These are phyloP conservation scores for Erythrobasidium hasegawianum DNA, from an alignment of 1,284 basidiomycete species.

Conservation along the genomic window DNA sequence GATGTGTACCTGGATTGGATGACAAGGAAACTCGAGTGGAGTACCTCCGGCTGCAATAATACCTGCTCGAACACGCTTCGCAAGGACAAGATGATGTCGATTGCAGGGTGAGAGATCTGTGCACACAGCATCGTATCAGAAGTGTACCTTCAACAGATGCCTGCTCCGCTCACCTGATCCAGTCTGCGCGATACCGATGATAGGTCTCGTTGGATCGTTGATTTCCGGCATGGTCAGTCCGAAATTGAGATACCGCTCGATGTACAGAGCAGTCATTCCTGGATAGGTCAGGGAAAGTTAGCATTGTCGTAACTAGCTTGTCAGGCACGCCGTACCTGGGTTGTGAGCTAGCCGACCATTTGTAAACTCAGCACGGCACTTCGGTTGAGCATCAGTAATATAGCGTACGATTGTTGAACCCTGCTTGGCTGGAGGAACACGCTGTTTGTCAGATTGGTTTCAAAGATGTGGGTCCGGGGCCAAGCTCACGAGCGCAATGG, in stretches of 20 bases:
- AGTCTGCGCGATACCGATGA: constrained; percentile 35
- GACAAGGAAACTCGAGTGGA: constrained; percentile 51
- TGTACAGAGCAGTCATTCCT: constrained; percentile 38
- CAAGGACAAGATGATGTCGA: constrained; percentile 49
- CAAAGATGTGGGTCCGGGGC: neutral
- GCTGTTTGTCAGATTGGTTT: neutral
- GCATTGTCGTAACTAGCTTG: neutral
- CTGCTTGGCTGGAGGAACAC: constrained; percentile 13
- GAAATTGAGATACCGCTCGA: constrained; percentile 50
- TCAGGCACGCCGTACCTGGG: constrained; percentile 11
- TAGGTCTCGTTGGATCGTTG: constrained; percentile 34
- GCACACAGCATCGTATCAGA: too few species aligned
- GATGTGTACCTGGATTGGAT: constrained; percentile 47
- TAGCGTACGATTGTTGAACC: constrained; percentile 31
- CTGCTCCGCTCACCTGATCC: constrained; percentile 30
- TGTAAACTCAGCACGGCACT: neutral
- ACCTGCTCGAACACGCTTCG: constrained; percentile 50
- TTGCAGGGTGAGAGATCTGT: constrained; percentile 49
- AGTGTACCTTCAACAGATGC: neutral
- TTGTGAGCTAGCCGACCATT: neutral
- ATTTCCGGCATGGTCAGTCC: constrained; percentile 48
- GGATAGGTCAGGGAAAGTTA: neutral
- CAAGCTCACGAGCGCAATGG: constrained; percentile 3
- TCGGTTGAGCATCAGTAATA: neutral
- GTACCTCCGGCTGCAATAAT: constrained; percentile 51